phyloP scores from a whole-genome alignment of 495 filamentous ascomycete genomes.

The Aspergillus homomorphus region DNA sequence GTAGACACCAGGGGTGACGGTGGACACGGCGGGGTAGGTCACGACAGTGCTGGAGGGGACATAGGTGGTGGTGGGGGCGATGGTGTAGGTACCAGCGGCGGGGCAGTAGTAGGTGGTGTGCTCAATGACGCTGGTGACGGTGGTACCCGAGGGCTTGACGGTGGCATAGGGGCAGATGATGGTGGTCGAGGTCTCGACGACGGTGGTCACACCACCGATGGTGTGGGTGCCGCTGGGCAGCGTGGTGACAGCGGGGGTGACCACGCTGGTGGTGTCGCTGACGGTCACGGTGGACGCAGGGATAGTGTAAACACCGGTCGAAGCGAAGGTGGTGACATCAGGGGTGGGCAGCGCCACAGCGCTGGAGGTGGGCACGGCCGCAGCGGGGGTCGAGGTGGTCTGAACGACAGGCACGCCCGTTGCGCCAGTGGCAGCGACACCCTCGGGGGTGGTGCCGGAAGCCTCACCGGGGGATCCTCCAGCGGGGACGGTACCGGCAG shows the following conservation, averaged over 20 bases:
- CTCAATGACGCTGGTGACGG: conserved; percentile 66
- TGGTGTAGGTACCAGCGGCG: conserved; percentile 74
- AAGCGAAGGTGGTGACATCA: conserved; percentile 62
- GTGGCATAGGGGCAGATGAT: conserved; percentile 73
- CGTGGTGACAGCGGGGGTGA: conserved; percentile 59
- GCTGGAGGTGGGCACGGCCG: conserved; percentile 31
- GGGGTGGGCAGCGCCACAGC: conserved; percentile 55
- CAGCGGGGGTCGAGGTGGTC: conserved; percentile 32
- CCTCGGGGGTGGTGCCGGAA: conserved; percentile 33
- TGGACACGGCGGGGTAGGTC: conserved; percentile 64
- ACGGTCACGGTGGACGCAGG: conserved; percentile 71
- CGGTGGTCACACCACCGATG: conserved; percentile 72
- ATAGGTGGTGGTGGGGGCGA: conserved; percentile 64
- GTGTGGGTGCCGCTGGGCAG: conserved; percentile 67
- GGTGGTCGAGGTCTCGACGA: conserved; percentile 66
- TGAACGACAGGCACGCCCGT: not conserved
- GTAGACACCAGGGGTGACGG: conserved; percentile 69
- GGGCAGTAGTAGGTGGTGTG: conserved; percentile 78
- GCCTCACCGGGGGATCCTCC: conserved; percentile 1
- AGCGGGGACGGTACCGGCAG: conserved; percentile 1
- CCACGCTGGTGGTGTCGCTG: conserved; percentile 67
- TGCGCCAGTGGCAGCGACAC: conserved; percentile 11
- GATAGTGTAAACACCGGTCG: conserved; percentile 76
- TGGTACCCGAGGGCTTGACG: conserved; percentile 56
- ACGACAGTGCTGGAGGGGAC: conserved; percentile 53